These are phyloP conservation scores for Fusarium musae DNA, from an alignment of 2,329 filamentous ascomycete species.

Conservation along the genomic window DNA sequence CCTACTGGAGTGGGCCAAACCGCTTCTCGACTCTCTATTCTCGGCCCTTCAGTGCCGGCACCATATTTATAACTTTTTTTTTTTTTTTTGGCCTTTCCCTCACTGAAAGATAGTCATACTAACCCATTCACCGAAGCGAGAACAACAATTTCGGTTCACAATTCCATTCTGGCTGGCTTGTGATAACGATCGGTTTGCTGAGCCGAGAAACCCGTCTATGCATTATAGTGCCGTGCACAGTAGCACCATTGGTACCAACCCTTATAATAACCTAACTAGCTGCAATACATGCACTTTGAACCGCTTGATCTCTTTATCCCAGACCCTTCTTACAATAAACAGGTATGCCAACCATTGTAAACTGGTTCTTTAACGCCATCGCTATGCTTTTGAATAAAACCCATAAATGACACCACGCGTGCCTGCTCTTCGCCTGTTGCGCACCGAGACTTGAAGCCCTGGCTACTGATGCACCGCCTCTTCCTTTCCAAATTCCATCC, in stretches of 20 bases:
- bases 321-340: not conserved
- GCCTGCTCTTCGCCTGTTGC: not conserved
- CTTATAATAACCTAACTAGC: not conserved
- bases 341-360: conserved; percentile 10
- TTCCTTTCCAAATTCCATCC: not conserved
- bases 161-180: not conserved
- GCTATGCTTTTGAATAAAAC: conserved; percentile 35
- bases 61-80: conserved; percentile 18
- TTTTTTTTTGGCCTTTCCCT: not conserved
- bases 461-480: not conserved
- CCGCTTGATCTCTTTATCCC: not conserved
- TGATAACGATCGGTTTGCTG: not conserved
- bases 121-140: conserved; percentile 1
- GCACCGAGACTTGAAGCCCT: not conserved
- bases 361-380: conserved; percentile 35
- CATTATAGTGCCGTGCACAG: not conserved
- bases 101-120: not conserved
- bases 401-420: not conserved
- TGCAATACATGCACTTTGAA: not conserved
- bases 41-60: conserved; percentile 20
- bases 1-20: conserved; percentile 6
- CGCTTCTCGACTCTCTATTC: conserved; percentile 18
- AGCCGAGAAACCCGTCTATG: not conserved
- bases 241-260: conserved; percentile 5
- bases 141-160: conserved; percentile 14